Conservation (phyloP, 176 grass and related monocot species). For the Luzula sylvatica region DNA sequence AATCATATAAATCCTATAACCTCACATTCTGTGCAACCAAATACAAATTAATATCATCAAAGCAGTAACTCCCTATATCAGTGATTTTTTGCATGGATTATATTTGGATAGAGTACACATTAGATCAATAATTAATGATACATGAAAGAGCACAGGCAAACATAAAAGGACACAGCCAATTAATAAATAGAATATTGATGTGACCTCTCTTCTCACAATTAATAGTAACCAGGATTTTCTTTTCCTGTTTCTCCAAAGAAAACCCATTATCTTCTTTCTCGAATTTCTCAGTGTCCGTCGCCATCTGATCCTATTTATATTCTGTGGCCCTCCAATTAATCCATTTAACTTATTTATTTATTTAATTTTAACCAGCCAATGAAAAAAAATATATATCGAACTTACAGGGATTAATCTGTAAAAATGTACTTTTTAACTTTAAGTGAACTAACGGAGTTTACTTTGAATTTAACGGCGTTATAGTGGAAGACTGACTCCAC, state of each 20-base stretch:
- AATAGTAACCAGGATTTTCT: not conserved
- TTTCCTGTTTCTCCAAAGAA: not conserved
- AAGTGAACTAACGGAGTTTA: conserved; percentile 10
- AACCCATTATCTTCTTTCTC: not conserved
- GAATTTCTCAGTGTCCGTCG: conserved; percentile 10
- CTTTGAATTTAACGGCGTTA: not conserved
- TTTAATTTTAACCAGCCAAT: too few relatives aligned
- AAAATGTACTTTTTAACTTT: too few relatives aligned
- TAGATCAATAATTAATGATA: not conserved
- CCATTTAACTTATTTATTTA: too few relatives aligned
- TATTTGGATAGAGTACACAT: too few relatives aligned
- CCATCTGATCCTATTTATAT: conserved; percentile 1
- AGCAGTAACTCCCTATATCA: too few relatives aligned
- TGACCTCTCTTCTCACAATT: conserved; percentile 8
- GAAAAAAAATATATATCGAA: too few relatives aligned
- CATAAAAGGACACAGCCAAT: not conserved
- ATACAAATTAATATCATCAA: too few relatives aligned
- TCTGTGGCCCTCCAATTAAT: not conserved
- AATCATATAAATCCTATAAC: too few relatives aligned
- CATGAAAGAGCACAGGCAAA: conserved; percentile 1
- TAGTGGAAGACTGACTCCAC: conserved; percentile 50
- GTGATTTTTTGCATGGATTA: too few relatives aligned
- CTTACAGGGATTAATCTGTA: too few relatives aligned
- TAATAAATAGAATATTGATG: conserved; percentile 17
- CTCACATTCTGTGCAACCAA: too few relatives aligned